Conservation (phyloP, 257 asterid species). For the Solanum corneliomulleri region DNA sequence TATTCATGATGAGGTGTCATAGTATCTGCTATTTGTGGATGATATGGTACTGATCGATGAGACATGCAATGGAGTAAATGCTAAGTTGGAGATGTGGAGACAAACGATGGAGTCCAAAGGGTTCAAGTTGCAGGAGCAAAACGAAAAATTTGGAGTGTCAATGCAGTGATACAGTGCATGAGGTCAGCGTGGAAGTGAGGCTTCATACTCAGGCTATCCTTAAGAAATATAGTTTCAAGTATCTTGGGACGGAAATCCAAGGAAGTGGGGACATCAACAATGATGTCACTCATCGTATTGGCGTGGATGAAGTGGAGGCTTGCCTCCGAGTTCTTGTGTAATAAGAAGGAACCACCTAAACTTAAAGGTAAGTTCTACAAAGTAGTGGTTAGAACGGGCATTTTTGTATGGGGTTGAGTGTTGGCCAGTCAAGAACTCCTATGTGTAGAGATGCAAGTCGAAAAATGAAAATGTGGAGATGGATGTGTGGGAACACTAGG, state of each 20-base stretch:
- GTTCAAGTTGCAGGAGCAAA: background rate
- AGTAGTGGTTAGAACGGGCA: background rate
- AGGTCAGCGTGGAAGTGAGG: background rate
- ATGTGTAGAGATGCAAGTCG: background rate
- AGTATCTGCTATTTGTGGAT: background rate
- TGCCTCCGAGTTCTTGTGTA: background rate
- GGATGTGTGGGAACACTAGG: background rate
- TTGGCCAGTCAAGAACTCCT: too few relatives aligned
- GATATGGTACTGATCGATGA: background rate
- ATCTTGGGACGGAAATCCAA: background rate
- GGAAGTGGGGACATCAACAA: background rate
- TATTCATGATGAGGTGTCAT: background rate
- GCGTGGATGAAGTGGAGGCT: background rate
- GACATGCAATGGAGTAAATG: background rate
- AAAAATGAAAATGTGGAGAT: background rate
- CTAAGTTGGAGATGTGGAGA: background rate
- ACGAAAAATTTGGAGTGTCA: background rate
- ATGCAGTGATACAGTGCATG: background rate
- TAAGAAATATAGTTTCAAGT: background rate
- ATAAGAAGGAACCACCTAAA: background rate
- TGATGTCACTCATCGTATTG: background rate
- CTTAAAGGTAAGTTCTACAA: background rate
- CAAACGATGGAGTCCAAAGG: background rate
- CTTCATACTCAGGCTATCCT: background rate
- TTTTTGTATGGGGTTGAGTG: background rate